These are phyloP conservation scores for Catharanthus roseus DNA, from an alignment of 257 asterid species.

Conservation along the genomic window DNA sequence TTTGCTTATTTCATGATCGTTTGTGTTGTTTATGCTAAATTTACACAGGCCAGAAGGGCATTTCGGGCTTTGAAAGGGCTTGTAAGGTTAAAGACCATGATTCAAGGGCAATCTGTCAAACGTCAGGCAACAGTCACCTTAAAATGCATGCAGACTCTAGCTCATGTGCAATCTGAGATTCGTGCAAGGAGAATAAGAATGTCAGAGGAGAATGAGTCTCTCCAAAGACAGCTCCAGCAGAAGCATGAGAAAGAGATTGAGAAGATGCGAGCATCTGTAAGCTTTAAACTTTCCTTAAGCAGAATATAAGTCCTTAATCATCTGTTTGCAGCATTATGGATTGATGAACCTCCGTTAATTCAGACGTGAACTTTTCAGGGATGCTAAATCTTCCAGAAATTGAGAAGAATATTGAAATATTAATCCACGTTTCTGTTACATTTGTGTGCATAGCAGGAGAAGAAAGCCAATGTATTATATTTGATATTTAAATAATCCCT, in stretches of 20 bases:
- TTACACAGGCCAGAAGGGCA: constrained; percentile 62
- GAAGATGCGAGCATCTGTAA: constrained; percentile 54
- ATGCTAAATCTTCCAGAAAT: constrained; percentile 6
- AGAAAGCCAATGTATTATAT: neutral
- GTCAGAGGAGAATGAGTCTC: constrained; percentile 55
- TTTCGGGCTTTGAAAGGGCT: constrained; percentile 67
- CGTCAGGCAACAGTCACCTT: constrained; percentile 62
- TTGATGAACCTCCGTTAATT: neutral
- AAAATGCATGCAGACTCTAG: constrained; percentile 65
- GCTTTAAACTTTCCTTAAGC: constrained; percentile 9
- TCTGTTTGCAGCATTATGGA: neutral
- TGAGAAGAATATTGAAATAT: constrained; percentile 3
- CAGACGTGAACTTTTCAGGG: neutral
- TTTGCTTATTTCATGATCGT: neutral
- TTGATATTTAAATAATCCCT: neutral
- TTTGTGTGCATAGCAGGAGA: neutral
- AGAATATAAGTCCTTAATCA: neutral
- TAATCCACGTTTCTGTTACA: too few species aligned
- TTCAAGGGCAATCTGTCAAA: constrained; percentile 53
- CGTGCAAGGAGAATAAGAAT: constrained; percentile 54
- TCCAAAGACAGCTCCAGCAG: constrained; percentile 67
- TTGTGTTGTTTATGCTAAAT: constrained; percentile 11
- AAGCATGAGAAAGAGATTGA: constrained; percentile 59
- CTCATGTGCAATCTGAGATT: constrained; percentile 64
- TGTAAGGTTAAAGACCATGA: constrained; percentile 54